Base-by-base conservation (phyloP, 306 rosid species). In the Ochetophila trinervis region DNA sequence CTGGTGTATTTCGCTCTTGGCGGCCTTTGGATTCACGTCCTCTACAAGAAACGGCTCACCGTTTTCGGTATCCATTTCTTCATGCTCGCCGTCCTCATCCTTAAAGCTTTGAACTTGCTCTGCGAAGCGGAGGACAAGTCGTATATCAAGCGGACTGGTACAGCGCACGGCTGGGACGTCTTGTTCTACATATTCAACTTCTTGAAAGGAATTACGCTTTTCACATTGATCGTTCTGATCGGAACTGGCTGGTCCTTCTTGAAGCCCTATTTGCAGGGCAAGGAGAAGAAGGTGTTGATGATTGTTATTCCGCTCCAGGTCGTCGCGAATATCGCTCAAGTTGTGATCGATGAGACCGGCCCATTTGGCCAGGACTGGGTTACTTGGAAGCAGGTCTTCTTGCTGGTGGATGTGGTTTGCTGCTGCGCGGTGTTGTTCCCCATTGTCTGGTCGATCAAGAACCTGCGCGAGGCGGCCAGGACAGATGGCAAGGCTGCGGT, bases 171-270 rank as follows among this genome's bases (percentile, higher is more conserved):
- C n/a, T 92, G 98, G 98, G 96, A 92, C 66, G 91, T 92, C 3
- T 8, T 92, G 42, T 92, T 92, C 60, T 92, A 92, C 68, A 85
- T 92, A 8, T 92, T 92, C 65, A 92, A 96, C 57, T 92, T 92
- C 79, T 60, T 92, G 0, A 92, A 92, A 79, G 98, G 98, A 3
- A 84, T 92, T 18, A 87, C 87, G 0, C 78, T 92, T 18, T 92
- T 92, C 68, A 92, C 96, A 40, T 71, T 92, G 15, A 89, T 92
- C 19, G 98, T 92, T 0, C 67, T 92, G 76, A 92, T 92, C 13
- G 98, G 98, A 4, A 92, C 98, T 9, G 98, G 98, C 4, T 92
- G 98, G 98, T 92, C 98, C 8, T 89, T 92, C 65, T 73, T 92
- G 72, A 92, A 92, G 22, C 98, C 98, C 0, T 92, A 73, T 66